Evolutionary conservation across 805 yeast genomes (phyloP).

Genomic region (Candida incommunis): DNA sequence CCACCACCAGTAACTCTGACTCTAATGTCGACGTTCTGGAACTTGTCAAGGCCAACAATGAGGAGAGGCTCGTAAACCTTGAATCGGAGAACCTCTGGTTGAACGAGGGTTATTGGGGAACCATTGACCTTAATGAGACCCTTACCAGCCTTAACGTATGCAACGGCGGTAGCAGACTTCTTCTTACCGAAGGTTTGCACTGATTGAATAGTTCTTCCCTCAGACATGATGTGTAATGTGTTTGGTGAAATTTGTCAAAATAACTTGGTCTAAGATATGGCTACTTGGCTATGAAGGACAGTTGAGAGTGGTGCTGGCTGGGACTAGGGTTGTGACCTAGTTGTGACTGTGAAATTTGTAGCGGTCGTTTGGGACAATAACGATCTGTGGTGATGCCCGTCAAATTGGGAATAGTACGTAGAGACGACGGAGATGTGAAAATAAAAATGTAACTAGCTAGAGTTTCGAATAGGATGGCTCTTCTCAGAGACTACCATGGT

Average conservation of each 20-base stretch:
- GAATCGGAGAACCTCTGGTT: conserved; percentile 98
- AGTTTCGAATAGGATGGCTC: no score
- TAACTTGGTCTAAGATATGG: not conserved
- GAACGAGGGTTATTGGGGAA: conserved; percentile 96
- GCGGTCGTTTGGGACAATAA: no score
- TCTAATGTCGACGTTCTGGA: conserved; percentile 96
- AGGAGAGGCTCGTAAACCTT: conserved; percentile 99
- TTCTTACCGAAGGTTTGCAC: conserved; percentile 97
- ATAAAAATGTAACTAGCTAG: no score
- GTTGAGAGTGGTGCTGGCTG: not conserved
- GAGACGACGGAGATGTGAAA: no score
- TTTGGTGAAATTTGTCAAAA: not conserved
- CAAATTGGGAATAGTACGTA: no score
- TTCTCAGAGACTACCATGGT: no score
- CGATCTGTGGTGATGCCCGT: no score
- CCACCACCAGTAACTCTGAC: conserved; percentile 99
- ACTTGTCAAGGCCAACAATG: conserved; percentile 97
- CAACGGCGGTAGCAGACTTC: conserved; percentile 99
- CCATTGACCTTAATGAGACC: conserved; percentile 99
- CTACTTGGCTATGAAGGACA: not conserved
- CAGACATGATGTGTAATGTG: conserved; percentile 7
- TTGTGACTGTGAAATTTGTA: not conserved
- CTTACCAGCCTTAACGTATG: conserved; percentile 98
- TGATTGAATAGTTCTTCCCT: conserved; percentile 9
- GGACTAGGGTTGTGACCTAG: conserved; percentile 3